phyloP scores from a whole-genome alignment of 1,139 yeast genomes.

The Suhomyces anneliseae region DNA sequence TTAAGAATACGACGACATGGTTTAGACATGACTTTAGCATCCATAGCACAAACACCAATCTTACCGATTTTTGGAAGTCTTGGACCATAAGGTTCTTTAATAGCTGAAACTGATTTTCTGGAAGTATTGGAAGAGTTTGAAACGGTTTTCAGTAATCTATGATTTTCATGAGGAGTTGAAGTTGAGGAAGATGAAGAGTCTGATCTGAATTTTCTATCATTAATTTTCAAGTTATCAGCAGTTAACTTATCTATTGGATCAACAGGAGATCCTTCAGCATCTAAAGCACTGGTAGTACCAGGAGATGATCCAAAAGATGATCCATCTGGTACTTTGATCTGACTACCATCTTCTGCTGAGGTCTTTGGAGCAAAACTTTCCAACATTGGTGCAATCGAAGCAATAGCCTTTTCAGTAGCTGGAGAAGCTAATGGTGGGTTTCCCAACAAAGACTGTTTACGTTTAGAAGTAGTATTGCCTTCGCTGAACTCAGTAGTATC shows the following conservation, averaged over 20 bases:
- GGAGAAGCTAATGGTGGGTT: constrained; percentile 23
- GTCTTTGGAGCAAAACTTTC: constrained; percentile 73
- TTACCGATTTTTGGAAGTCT: constrained; percentile 79
- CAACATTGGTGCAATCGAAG: constrained; percentile 74
- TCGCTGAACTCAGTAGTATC: constrained; percentile 14
- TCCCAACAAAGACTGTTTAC: constrained; percentile 2
- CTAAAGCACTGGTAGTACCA: background rate
- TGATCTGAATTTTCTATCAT: constrained; percentile 11
- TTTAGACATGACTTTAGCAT: constrained; percentile 90
- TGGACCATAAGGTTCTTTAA: constrained; percentile 45
- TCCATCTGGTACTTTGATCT: background rate
- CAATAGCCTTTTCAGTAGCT: constrained; percentile 61
- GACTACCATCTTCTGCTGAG: constrained; percentile 53
- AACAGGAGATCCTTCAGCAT: background rate
- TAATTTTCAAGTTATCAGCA: constrained; percentile 20
- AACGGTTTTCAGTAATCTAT: constrained; percentile 34
- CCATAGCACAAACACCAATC: constrained; percentile 99
- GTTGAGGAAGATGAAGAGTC: constrained; percentile 2
- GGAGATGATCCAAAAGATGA: background rate
- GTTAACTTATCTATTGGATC: constrained; percentile 16
- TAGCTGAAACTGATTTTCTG: constrained; percentile 48
- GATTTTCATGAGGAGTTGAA: constrained; percentile 12
- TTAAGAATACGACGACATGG: constrained; percentile 92
- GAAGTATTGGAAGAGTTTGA: constrained; percentile 41
- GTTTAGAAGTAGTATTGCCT: background rate